Percentiles rank a stretch among this genome's conserved stretches.
phyloP scores from a whole-genome alignment of 75 land plant genomes.

The Cupressus sempervirens region DNA sequence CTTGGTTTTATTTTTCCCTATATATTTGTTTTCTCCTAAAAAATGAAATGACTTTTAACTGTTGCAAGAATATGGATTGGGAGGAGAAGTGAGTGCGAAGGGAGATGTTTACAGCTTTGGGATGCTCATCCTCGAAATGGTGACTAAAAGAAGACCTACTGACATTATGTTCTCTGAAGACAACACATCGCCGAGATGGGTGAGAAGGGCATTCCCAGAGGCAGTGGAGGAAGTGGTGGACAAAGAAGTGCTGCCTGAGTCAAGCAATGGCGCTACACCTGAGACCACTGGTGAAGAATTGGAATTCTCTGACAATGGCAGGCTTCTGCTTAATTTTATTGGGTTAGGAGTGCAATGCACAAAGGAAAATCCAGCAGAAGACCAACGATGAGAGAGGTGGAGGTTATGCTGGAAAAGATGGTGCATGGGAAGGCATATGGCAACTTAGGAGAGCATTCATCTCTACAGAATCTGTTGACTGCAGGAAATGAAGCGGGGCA shows the following conservation, averaged over 20 bases:
- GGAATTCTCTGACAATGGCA: slow-evolving; percentile 25
- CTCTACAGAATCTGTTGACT: too few species aligned
- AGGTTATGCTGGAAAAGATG: background rate
- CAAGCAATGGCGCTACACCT: background rate
- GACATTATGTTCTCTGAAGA: slow-evolving; percentile 19
- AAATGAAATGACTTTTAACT: too few species aligned
- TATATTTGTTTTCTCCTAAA: background rate
- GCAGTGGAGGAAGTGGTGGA: background rate
- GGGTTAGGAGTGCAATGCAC: slow-evolving; percentile 49
- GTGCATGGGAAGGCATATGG: background rate
- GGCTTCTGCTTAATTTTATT: slow-evolving; percentile 22
- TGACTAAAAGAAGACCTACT: slow-evolving; percentile 46
- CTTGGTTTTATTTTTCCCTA: too few species aligned
- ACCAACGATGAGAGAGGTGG: slow-evolving; percentile 59
- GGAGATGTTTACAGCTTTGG: slow-evolving; percentile 68
- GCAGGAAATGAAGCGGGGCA: too few species aligned
- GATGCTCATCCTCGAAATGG: slow-evolving; percentile 37
- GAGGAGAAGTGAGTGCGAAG: slow-evolving; percentile 36
- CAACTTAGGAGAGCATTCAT: too few species aligned
- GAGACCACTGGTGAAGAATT: too few species aligned
- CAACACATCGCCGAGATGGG: slow-evolving; percentile 1
- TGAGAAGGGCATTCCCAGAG: background rate
- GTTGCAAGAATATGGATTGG: slow-evolving; percentile 44
- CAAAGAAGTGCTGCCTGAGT: slow-evolving; percentile 22
- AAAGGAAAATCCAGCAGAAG: slow-evolving; percentile 35